Evolutionary conservation across 768 basidiomycete genomes (phyloP), one percentile per base, ranked within the genome.

Genomic region (Pulveroboletus ravenelii): DNA sequence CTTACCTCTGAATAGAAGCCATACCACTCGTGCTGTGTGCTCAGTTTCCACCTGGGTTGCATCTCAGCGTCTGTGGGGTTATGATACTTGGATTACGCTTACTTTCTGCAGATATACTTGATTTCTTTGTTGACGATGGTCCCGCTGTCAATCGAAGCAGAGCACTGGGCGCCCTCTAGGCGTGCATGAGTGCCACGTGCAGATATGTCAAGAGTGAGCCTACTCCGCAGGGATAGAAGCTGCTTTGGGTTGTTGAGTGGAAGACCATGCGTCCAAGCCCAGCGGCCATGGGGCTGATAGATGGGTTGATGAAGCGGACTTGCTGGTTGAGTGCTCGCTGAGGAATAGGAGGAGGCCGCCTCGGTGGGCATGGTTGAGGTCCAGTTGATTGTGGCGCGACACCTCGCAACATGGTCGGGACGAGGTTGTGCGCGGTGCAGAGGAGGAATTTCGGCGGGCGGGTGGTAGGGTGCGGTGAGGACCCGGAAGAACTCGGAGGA

Each of bases 1-100:
- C 68, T 38, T 25, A 66, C 74, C 64, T 75, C 74, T 5, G 70
- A 66, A 52, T 66, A 65, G 53, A 76, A 73, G 6, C 74, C 74
- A 14, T 62, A 54, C 72, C 74, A 72, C 20, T 67, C 62, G 31
- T 51, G 60, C 49, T 65, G 64, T 29, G 57, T 66, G 50, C 53
- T 59, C 50, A 17, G 56, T 34, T 61, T 67, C 70, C 71, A 74
- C 37, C 72, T 71, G 50, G 14, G 46, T 35, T 1, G 36, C 39
- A 17, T 37, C 40, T 62, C 29, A 62, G 51, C 39, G 12, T 38
- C 34, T 3, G 41, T 18, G 17, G 2, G 1, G 37, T 6, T 1
- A 9, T 35, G 3, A 45, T 35, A n/a, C 23, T 31, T 0, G 45
- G 3, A 14, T 27, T 5, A 14, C 1, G 47, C 72, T 57, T 48